Evolutionary conservation across 2,329 filamentous ascomycete species (phyloP), one percentile per base, ranked within the genome.

Genomic region (Beauveria bassiana): DNA sequence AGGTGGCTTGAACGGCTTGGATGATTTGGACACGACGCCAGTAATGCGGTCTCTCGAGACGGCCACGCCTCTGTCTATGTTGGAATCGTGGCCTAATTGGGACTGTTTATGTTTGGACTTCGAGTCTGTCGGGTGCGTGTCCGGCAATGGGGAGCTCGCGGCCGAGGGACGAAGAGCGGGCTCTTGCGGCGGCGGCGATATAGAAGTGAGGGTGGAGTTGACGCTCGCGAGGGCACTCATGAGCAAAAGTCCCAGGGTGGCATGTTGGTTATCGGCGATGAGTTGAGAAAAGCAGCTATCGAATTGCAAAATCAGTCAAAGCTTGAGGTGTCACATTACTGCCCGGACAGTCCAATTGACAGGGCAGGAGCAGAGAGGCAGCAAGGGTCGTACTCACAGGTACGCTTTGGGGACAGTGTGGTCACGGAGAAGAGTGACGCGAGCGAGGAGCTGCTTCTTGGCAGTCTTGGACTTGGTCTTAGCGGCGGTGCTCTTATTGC

Each of bases 261-360:
- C 84, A 72, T 90, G 90, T 68, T 91, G 89, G 40, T 81, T 84
- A 71, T 93, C 89, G 20, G 86, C 86, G 3, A 87, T 76, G 47
- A 93, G 75, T 64, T 86, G 87, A 1, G 86, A 86, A 71, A 93
- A 93, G 1, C 83, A 76, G 5, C 83, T 86, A 61, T 55, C 12
- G 22, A 18, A 26, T 24, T 43, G 26, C 43, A 20, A 38, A 24
- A 45, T 54, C n/a, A 57, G 45, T 43, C 8, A 40, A 24, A 24
- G 31, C 50, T 57, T 16, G 18, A 22, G 14, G 31, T 53, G 24
- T 46, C 43, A 12, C 28, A 3, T n/a, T n/a, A 16, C 14, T n/a
- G 6, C 28, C 16, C 24, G 5, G 4, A 8, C 49, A 24, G 7
- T n/a, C 10, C 4, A 18, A 52, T 40, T 8, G n/a, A 40, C 12